Base-by-base conservation (phyloP, 768 basidiomycete genomes). In the Trametes sanguinea region DNA sequence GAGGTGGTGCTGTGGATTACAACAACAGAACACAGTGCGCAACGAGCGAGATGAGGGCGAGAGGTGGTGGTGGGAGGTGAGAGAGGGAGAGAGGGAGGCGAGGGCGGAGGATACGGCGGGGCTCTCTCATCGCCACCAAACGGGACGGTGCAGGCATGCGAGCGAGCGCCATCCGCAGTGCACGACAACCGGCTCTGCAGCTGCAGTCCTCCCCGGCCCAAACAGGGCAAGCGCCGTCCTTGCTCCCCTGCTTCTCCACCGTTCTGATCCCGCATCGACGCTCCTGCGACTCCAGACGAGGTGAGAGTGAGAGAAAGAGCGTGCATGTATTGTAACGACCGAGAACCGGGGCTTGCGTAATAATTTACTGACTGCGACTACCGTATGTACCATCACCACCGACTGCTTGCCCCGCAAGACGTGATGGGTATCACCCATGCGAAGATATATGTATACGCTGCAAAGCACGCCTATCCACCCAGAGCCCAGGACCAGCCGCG, bases 331-430 rank as follows among this genome's bases (percentile, higher is more conserved):
- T 54, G 62, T 40, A 63, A 53, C 30, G 55, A 53, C 50, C 29
- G 45, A 39, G 35, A 37, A 42, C 10, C 10, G 42, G 16, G 61
- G 44, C 37, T 27, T 59, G 62, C 62, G 53, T 37, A 54, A 63
- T 63, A 63, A 63, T 3, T 63, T 63, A 63, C 52, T 55, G 39
- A 37, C 4, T 46, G 45, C 10, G n/a, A 32, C 8, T 39, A 39
- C 39, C 39, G 7, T 8, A 7, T 39, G 51, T 35, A 30, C 30
- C 16, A 35, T 29, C 33, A 33, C 32, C 30, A 27, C 32, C 45
- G 46, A 50, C 27, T 6, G 55, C 33, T 32, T 39, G 40, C 53
- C 40, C 37, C n/a, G 42, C 42, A 43, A 14, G 43, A 56, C 54
- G 44, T 51, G 47, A 51, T 51, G 54, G 22, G 50, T 55, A 57